A percentile compares a stretch with the other conserved stretches of the same genome.
These are phyloP conservation scores for Sclerospora graminicola DNA, from an alignment of 352 stramenopile species.

Conservation along the genomic window DNA sequence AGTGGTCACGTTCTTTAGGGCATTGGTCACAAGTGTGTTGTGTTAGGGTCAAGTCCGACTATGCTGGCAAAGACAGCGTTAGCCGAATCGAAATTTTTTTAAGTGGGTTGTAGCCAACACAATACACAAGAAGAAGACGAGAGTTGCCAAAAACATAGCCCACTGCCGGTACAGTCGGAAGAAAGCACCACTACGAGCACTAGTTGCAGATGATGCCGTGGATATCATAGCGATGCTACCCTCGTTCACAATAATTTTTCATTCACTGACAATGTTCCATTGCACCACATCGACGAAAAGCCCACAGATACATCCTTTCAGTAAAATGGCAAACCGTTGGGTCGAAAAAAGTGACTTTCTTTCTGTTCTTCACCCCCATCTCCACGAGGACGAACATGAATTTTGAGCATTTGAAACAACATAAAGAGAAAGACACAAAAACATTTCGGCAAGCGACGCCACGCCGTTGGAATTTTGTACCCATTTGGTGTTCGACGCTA, in stretches of 20 bases:
- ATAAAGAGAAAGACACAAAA: too few species aligned
- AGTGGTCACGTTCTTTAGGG: slow-evolving; percentile 39
- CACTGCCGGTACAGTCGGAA: slow-evolving; percentile 67
- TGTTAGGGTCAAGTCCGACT: slow-evolving; percentile 27
- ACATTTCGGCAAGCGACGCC: too few species aligned
- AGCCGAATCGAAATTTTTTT: slow-evolving; percentile 41
- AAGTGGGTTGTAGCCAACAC: slow-evolving; percentile 38
- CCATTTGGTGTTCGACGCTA: too few species aligned
- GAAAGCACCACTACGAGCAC: slow-evolving; percentile 24
- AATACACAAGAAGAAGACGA: slow-evolving; percentile 60
- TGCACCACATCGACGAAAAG: too few species aligned
- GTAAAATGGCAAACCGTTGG: too few species aligned
- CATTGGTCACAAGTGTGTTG: slow-evolving; percentile 32
- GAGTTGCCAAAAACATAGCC: slow-evolving; percentile 68
- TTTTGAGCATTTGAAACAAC: too few species aligned
- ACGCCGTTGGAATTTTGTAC: too few species aligned
- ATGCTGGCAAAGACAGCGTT: slow-evolving; percentile 29
- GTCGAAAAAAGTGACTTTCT: too few species aligned
- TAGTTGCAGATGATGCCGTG: slow-evolving; percentile 1
- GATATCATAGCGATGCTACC: slow-evolving; percentile 16
- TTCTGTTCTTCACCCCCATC: too few species aligned
- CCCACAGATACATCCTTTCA: too few species aligned
- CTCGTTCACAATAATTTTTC: slow-evolving; percentile 17
- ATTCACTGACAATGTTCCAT: too few species aligned
- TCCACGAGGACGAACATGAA: too few species aligned